Evolutionary conservation across 2,329 filamentous ascomycete genomes (phyloP).

Genomic region (Hortaea sp.): DNA sequence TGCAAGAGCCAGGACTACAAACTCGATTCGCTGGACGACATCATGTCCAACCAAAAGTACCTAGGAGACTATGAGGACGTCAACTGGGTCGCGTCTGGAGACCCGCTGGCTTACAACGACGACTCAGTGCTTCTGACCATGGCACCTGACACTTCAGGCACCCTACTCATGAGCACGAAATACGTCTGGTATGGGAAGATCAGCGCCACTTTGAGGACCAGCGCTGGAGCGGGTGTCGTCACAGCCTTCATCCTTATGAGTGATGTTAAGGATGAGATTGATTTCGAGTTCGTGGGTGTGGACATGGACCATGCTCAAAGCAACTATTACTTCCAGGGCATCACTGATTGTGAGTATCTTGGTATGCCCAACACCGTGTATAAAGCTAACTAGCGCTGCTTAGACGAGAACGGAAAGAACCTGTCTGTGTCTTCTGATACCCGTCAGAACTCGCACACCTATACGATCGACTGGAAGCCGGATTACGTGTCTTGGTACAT

Average conservation of each 20-base stretch:
- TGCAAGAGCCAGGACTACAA: slow-evolving; percentile 67
- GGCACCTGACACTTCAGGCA: slow-evolving; percentile 75
- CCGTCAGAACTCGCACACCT: slow-evolving; percentile 71
- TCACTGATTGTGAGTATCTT: slow-evolving; percentile 66
- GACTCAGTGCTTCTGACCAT: slow-evolving; percentile 72
- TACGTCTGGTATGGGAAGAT: slow-evolving; percentile 98
- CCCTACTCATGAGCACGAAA: slow-evolving; percentile 69
- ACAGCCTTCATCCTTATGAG: slow-evolving; percentile 93
- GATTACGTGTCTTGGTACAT: slow-evolving; percentile 80
- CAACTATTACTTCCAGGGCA: slow-evolving; percentile 95
- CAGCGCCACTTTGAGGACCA: slow-evolving; percentile 73
- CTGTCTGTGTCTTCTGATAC: slow-evolving; percentile 56
- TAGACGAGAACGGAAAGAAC: slow-evolving; percentile 68
- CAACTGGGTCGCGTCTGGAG: slow-evolving; percentile 85
- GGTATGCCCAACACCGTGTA: too few species aligned
- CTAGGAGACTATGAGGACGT: slow-evolving; percentile 69
- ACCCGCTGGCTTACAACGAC: slow-evolving; percentile 56
- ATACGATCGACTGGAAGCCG: slow-evolving; percentile 87
- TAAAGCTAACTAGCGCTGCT: background rate
- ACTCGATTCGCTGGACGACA: slow-evolving; percentile 60
- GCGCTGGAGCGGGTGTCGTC: slow-evolving; percentile 79
- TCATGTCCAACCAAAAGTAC: slow-evolving; percentile 67
- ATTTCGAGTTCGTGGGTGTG: slow-evolving; percentile 86
- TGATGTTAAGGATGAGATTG: slow-evolving; percentile 96
- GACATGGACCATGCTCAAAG: slow-evolving; percentile 73